Percentiles rank a stretch among this genome's conserved stretches.
Evolutionary conservation across 768 basidiomycete genomes (phyloP).

Genomic region (Scleroderma bovista): DNA sequence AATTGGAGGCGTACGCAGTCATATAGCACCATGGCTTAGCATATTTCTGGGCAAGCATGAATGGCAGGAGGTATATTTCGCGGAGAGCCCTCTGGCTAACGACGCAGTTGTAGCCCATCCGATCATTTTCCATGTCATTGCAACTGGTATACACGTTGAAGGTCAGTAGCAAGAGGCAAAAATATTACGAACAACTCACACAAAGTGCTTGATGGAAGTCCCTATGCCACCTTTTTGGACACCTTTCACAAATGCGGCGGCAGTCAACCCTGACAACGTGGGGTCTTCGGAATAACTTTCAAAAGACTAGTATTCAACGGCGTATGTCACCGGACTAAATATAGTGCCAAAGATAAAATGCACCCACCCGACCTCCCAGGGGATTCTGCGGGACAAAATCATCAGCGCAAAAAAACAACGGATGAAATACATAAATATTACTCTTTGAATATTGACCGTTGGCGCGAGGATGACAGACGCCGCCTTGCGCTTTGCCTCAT

Average conservation of each 20-base stretch:
- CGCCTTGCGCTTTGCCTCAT: conserved; percentile 65
- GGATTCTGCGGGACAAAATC: conserved; percentile 42
- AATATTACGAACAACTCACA: conserved; percentile 35
- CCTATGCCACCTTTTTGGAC: conserved; percentile 75
- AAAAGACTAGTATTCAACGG: conserved; percentile 44
- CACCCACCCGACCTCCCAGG: conserved; percentile 58
- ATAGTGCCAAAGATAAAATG: not conserved
- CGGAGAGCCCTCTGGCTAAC: conserved; percentile 46
- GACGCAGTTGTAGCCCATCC: conserved; percentile 53
- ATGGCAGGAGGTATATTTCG: conserved; percentile 60
- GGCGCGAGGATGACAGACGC: conserved; percentile 72
- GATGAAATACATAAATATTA: conserved; percentile 15
- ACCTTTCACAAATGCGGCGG: conserved; percentile 70
- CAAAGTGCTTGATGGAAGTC: conserved; percentile 77
- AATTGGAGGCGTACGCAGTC: conserved; percentile 48
- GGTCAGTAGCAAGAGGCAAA: not conserved
- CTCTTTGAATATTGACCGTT: conserved; percentile 82
- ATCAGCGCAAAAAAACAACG: conserved; percentile 8
- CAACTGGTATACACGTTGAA: conserved; percentile 32
- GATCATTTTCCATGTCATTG: conserved; percentile 81
- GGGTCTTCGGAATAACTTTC: conserved; percentile 82
- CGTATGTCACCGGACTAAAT: conserved; percentile 1
- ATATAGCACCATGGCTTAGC: conserved; percentile 51
- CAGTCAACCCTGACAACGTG: conserved; percentile 61
- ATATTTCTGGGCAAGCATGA: conserved; percentile 50